phyloP scores from a whole-genome alignment of 192 early-diverging fungal species.

The Cetraspora pellucida region DNA sequence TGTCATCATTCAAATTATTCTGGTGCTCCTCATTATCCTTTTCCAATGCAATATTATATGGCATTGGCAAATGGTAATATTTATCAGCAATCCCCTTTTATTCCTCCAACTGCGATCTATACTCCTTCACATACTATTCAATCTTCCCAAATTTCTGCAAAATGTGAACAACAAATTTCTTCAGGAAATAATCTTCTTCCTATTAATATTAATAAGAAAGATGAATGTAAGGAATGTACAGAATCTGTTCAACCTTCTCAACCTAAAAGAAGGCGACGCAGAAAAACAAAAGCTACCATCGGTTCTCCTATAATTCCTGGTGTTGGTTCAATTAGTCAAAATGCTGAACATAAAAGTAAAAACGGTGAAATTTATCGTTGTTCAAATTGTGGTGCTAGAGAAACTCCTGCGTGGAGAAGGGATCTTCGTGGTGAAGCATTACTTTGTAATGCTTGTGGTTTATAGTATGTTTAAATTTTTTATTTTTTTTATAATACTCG shows the following conservation, averaged over 20 bases:
- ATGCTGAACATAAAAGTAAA: background rate
- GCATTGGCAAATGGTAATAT: background rate
- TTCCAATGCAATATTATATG: slow-evolving; percentile 4
- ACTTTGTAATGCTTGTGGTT: slow-evolving; percentile 30
- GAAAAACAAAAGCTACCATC: background rate
- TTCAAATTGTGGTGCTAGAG: slow-evolving; percentile 29
- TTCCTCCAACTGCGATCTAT: background rate
- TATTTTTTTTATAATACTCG: background rate
- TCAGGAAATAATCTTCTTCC: background rate
- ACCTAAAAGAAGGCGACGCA: background rate
- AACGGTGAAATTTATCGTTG: slow-evolving; percentile 21
- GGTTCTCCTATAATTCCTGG: background rate
- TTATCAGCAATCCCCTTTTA: background rate
- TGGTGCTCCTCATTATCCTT: background rate
- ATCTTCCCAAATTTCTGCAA: background rate
- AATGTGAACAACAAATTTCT: background rate
- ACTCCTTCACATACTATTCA: background rate
- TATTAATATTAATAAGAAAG: background rate
- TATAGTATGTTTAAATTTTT: slow-evolving; percentile 17
- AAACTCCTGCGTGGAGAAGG: slow-evolving; percentile 30
- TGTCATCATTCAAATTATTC: background rate
- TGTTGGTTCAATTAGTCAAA: background rate
- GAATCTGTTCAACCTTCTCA: background rate
- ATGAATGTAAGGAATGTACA: background rate
- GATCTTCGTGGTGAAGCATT: slow-evolving; percentile 17